Evolutionary conservation across 768 basidiomycete species (phyloP).

Genomic region (Boletus rubroflammeus): DNA sequence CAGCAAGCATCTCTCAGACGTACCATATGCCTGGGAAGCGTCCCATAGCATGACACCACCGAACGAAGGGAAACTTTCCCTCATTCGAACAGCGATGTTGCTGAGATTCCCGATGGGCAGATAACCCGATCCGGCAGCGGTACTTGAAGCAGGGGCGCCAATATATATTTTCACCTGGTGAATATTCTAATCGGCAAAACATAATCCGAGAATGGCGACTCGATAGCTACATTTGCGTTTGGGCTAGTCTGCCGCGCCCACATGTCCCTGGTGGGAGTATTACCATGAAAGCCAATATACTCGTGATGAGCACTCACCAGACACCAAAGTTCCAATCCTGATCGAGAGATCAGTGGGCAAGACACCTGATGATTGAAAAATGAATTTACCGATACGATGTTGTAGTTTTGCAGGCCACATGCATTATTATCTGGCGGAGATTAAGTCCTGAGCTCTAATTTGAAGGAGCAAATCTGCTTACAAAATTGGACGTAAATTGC

Average conservation of each 20-base stretch:
- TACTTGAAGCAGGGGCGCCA: conserved; percentile 39
- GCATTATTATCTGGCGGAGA: conserved; percentile 38
- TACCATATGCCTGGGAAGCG: conserved; percentile 39
- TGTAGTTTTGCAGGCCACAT: conserved; percentile 47
- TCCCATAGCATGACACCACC: conserved; percentile 46
- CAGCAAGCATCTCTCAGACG: neutral
- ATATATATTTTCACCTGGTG: conserved; percentile 40
- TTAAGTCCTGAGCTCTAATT: neutral
- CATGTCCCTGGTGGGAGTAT: conserved; percentile 37
- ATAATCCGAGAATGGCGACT: neutral
- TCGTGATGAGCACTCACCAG: conserved; percentile 19
- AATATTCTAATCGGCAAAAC: conserved; percentile 1
- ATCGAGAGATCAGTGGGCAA: neutral
- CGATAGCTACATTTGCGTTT: conserved; percentile 35
- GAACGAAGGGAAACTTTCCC: conserved; percentile 40
- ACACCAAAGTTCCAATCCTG: conserved; percentile 47
- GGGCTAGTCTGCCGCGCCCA: conserved; percentile 42
- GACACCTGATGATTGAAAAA: neutral
- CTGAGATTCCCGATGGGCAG: conserved; percentile 31
- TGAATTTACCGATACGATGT: conserved; percentile 47
- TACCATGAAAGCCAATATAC: neutral
- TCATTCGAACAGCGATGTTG: conserved; percentile 32
- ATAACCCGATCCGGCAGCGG: conserved; percentile 42
- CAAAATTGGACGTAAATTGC: conserved; percentile 74
- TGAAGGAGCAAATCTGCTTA: conserved; percentile 1